phyloP scores from a whole-genome alignment of 2,329 filamentous ascomycete species.

The Neofusicoccum parvum region DNA sequence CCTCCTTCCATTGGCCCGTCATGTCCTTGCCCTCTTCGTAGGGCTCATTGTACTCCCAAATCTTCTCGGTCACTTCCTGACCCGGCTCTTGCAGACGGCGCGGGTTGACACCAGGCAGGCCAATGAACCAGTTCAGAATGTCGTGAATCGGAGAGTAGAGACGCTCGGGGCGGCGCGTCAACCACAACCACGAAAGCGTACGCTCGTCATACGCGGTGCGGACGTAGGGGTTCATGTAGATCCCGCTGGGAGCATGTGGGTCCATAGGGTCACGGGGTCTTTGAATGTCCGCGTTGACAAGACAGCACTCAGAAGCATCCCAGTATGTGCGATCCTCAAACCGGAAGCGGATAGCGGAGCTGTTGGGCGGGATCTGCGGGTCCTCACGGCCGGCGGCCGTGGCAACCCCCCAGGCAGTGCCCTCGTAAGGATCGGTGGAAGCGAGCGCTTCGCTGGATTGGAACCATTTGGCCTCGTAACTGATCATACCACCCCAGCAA shows the following conservation, averaged over 20 bases:
- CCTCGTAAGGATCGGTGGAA: constrained; percentile 12
- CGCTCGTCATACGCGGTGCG: constrained; percentile 67
- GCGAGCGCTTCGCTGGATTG: constrained; percentile 36
- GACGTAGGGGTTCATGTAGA: constrained; percentile 76
- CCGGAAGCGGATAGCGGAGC: constrained; percentile 47
- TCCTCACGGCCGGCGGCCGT: constrained; percentile 3
- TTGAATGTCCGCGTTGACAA: constrained; percentile 50
- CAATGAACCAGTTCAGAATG: constrained; percentile 58
- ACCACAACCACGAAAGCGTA: constrained; percentile 60
- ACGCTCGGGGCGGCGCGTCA: constrained; percentile 66
- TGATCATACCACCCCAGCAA: constrained; percentile 79
- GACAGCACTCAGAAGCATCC: constrained; percentile 52
- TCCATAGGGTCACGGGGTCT: constrained; percentile 28
- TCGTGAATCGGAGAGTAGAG: constrained; percentile 63
- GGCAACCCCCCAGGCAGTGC: constrained; percentile 21
- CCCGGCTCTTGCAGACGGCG: constrained; percentile 63
- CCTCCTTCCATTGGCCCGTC: constrained; percentile 38
- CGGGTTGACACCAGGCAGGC: constrained; percentile 62
- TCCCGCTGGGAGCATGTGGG: constrained; percentile 47
- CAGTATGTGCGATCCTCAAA: constrained; percentile 47
- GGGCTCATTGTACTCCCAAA: constrained; percentile 51
- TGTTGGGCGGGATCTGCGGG: constrained; percentile 24
- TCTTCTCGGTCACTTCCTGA: constrained; percentile 53
- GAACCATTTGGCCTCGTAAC: constrained; percentile 64
- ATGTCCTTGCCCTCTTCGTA: constrained; percentile 32